Conservation (phyloP, 2,329 filamentous ascomycete genomes). For the Cylindrodendrum hubeiense region DNA sequence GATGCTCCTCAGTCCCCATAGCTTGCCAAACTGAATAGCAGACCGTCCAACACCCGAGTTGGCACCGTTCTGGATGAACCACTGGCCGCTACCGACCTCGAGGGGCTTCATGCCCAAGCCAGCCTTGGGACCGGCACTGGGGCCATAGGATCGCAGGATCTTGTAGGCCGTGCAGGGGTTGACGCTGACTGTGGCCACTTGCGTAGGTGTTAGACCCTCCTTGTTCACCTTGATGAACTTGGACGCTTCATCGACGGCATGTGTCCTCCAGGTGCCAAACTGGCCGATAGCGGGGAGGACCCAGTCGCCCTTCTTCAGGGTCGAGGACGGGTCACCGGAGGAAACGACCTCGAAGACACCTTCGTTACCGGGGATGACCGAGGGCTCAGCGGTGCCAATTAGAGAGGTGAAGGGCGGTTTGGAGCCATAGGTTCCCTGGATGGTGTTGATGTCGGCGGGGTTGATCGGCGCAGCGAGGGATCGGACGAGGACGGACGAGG, state of each 20-base stretch:
- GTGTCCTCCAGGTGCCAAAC: constrained; percentile 95
- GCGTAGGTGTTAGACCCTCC: constrained; percentile 77
- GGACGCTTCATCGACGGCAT: constrained; percentile 74
- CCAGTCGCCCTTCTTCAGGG: constrained; percentile 85
- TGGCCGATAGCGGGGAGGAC: constrained; percentile 87
- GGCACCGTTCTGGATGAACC: constrained; percentile 97
- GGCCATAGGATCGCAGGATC: constrained; percentile 86
- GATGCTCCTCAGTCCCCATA: constrained; percentile 92
- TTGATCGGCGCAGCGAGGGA: constrained; percentile 94
- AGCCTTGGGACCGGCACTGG: constrained; percentile 58
- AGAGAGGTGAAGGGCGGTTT: constrained; percentile 82
- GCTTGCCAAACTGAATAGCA: constrained; percentile 85
- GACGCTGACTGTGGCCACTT: constrained; percentile 89
- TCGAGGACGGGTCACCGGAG: constrained; percentile 67
- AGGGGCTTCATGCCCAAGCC: constrained; percentile 60
- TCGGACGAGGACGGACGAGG: constrained; percentile 78
- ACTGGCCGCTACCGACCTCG: constrained; percentile 72
- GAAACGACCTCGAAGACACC: constrained; percentile 91
- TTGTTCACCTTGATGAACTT: constrained; percentile 78
- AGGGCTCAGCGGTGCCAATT: constrained; percentile 81
- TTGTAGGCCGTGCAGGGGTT: constrained; percentile 96
- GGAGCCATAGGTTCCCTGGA: constrained; percentile 94
- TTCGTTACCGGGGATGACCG: constrained; percentile 89
- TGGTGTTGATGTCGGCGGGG: constrained; percentile 97
- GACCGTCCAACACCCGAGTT: constrained; percentile 94